Evolutionary conservation across 345 rosid genomes (phyloP).

Genomic region (Eucalyptus curtisii): DNA sequence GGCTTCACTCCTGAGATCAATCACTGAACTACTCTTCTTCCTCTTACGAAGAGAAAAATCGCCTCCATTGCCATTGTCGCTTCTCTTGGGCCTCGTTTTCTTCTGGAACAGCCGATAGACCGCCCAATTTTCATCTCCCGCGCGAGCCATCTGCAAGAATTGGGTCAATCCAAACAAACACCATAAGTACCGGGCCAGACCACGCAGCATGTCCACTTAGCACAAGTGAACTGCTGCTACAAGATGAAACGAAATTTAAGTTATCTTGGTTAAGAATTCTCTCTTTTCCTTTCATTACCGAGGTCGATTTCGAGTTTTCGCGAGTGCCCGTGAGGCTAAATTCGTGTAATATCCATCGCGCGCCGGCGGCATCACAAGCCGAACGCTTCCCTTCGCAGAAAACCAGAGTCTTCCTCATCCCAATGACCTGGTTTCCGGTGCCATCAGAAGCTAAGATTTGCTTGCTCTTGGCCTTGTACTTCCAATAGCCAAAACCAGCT

Average conservation of each 20-base stretch:
- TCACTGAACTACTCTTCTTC: neutral
- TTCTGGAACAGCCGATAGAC: conserved; percentile 54
- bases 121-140: conserved; percentile 42
- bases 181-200: neutral
- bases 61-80: neutral
- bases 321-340: conserved; percentile 22
- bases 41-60: neutral
- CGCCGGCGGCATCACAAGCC: neutral
- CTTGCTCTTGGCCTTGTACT: conserved; percentile 37
- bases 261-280: neutral
- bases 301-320: neutral
- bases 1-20: conserved; percentile 21
- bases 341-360: conserved; percentile 63
- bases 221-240: neutral
- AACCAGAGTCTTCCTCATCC: conserved; percentile 37
- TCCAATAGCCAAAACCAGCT: conserved; percentile 71
- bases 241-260: neutral
- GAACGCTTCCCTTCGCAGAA: conserved; percentile 28
- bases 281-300: conserved; percentile 2
- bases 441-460: conserved; percentile 22
- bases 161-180: neutral
- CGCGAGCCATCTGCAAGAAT: conserved; percentile 16
- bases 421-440: conserved; percentile 17
- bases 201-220: neutral
- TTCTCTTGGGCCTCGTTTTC: conserved; percentile 20